Base-by-base conservation (phyloP, 768 basidiomycete genomes). In the Lactarius psammicola region DNA sequence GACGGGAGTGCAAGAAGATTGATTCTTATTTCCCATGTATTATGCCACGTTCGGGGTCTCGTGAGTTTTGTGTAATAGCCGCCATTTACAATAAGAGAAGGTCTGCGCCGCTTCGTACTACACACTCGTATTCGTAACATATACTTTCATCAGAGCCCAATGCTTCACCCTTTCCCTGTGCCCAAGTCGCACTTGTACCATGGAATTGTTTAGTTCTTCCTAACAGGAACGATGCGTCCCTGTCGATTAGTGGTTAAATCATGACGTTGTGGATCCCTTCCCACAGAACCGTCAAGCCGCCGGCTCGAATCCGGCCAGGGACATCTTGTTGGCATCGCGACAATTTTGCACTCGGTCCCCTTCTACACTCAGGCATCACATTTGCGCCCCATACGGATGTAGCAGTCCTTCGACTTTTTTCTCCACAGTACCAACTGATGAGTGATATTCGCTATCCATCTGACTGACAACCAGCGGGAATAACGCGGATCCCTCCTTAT, bases 241-340 rank as follows among this genome's bases (percentile, higher is more conserved):
- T 55, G 62, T 67, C 66, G 66, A 67, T 67, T 67, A 63, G 65
- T 66, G 65, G 65, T 67, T 18, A 67, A 67, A 67, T 67, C 66
- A 67, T 63, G 66, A 67, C 66, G 66, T 67, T 67, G 66, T 67
- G 66, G 66, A 33, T 38, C 15, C 1, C n/a, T n/a, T n/a, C n/a
- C 42, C 49, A 42, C 61, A 59, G 54, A 31, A 23, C 66, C 61
- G 61, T 67, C 66, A 63, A 67, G 66, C 66, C 61, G 66, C 61
- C 57, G 66, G 66, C 57, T 67, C 66, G 61, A 67, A 28, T 67
- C 66, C 66, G 57, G 57, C 66, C 62, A 46, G 62, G 66, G 66
- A 67, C 66, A 67, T 23, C 3, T 23, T 38, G 33, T 13, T 53
- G 59, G 28, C 28, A 30, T n/a, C 9, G 18, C 40, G 9, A 28